A percentile compares a stretch with the other conserved stretches of the same genome.
phyloP scores from a whole-genome alignment of 495 filamentous ascomycete species.

The Penicillium herquei region DNA sequence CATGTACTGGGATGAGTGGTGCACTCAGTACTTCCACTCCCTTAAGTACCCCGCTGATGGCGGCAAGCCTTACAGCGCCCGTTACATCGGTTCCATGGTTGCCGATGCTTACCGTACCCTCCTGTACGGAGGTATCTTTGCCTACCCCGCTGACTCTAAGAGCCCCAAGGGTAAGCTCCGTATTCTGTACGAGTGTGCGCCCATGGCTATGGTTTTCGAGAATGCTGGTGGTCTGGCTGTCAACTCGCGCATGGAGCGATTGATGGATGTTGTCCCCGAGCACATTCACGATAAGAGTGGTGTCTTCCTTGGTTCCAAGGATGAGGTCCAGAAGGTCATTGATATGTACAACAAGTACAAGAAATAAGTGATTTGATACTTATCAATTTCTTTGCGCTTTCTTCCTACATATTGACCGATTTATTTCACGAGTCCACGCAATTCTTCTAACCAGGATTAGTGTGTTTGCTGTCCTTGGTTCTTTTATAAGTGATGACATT shows the following conservation, averaged over 20 bases:
- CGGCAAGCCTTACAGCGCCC: slow-evolving; percentile 87
- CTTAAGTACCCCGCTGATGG: slow-evolving; percentile 73
- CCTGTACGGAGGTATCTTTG: slow-evolving; percentile 94
- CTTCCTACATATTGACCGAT: slow-evolving; percentile 3
- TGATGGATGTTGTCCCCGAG: slow-evolving; percentile 87
- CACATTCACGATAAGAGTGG: slow-evolving; percentile 94
- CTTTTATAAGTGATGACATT: too few relatives aligned
- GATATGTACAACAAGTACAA: slow-evolving; percentile 48
- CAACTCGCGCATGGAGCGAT: slow-evolving; percentile 81
- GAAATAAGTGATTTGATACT: slow-evolving; percentile 26
- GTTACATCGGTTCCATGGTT: slow-evolving; percentile 98
- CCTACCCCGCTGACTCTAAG: slow-evolving; percentile 97
- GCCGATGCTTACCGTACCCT: slow-evolving; percentile 96
- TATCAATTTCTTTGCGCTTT: background rate
- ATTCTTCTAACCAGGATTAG: background rate
- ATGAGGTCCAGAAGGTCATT: slow-evolving; percentile 96
- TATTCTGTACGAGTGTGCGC: slow-evolving; percentile 97
- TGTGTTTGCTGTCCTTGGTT: too few relatives aligned
- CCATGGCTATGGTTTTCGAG: slow-evolving; percentile 99
- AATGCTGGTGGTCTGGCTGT: slow-evolving; percentile 94
- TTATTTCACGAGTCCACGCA: slow-evolving; percentile 4
- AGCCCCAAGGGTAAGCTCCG: slow-evolving; percentile 96
- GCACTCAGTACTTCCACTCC: slow-evolving; percentile 82
- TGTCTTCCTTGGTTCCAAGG: slow-evolving; percentile 92
- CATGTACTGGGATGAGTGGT: slow-evolving; percentile 89